Conservation (phyloP, 2,329 filamentous ascomycete species). For the Sporothrix brasiliensis region DNA sequence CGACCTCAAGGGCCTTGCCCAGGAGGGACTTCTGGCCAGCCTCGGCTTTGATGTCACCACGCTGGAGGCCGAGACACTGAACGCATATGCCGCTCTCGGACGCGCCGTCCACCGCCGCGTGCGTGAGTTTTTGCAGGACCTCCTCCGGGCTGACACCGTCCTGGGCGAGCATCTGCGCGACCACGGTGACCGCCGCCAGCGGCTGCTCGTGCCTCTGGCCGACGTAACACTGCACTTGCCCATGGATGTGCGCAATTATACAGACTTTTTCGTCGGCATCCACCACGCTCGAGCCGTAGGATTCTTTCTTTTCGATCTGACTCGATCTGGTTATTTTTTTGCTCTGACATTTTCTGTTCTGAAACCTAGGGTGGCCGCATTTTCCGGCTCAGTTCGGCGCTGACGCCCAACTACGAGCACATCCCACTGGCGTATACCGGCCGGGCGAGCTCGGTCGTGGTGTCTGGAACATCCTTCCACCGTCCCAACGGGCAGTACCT, state of each 20-base stretch:
- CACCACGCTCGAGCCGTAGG: conserved; percentile 15
- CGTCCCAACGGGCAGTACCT: conserved; percentile 5
- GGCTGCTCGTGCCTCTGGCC: background rate
- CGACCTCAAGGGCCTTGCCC: conserved; percentile 2
- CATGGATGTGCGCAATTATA: conserved; percentile 23
- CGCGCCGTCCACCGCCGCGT: conserved; percentile 11
- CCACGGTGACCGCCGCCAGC: conserved; percentile 5
- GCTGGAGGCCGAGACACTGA: background rate
- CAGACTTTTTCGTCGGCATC: conserved; percentile 23
- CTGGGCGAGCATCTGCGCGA: conserved; percentile 1
- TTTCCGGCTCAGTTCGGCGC: conserved; percentile 46
- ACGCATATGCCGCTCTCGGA: conserved; percentile 25
- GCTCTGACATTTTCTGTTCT: conserved; percentile 14
- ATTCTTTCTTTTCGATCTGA: conserved; percentile 1
- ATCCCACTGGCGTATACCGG: conserved; percentile 82
- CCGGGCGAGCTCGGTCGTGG: conserved; percentile 73
- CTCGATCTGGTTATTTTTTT: background rate
- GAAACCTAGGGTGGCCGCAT: conserved; percentile 8
- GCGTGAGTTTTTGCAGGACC: conserved; percentile 11
- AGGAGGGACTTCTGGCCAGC: conserved; percentile 35
- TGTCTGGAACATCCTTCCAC: conserved; percentile 59
- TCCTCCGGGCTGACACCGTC: background rate
- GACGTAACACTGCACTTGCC: conserved; percentile 18
- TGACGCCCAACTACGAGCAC: conserved; percentile 81
- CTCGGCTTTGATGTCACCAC: background rate